Percentiles rank a stretch among this genome's conserved stretches.
phyloP scores from a whole-genome alignment of 495 filamentous ascomycete species.

The Hypoxylon lienhwacheense region DNA sequence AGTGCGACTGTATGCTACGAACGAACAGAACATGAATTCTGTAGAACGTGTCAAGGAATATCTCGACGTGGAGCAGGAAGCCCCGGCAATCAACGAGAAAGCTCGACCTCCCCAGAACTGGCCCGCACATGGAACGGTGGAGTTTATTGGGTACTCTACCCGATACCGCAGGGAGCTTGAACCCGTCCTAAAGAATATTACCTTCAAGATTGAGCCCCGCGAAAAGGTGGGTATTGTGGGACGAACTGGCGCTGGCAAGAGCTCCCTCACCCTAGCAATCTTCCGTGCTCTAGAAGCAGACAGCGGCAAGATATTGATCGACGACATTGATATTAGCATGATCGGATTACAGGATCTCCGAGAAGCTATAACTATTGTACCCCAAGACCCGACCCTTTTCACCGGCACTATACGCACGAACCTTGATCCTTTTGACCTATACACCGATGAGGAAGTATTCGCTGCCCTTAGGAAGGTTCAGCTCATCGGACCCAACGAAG shows the following conservation, averaged over 20 bases:
- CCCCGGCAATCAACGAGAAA: slow-evolving; percentile 73
- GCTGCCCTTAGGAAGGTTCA: slow-evolving; percentile 86
- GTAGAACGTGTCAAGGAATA: slow-evolving; percentile 99
- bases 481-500: slow-evolving; percentile 68
- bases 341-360: slow-evolving; percentile 92
- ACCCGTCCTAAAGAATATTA: slow-evolving; percentile 78
- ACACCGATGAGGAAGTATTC: slow-evolving; percentile 92
- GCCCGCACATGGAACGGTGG: slow-evolving; percentile 82
- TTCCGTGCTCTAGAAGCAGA: slow-evolving; percentile 97
- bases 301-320: slow-evolving; percentile 84
- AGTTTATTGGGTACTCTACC: slow-evolving; percentile 86
- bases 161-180: slow-evolving; percentile 88
- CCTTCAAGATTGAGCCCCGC: slow-evolving; percentile 79
- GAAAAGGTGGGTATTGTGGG: slow-evolving; percentile 98
- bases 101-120: slow-evolving; percentile 75
- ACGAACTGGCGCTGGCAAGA: slow-evolving; percentile 95
- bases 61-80: slow-evolving; percentile 94
- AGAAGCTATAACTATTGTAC: slow-evolving; percentile 94
- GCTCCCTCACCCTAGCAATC: slow-evolving; percentile 90
- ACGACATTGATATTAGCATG: slow-evolving; percentile 81
- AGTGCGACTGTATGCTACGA: slow-evolving; percentile 88
- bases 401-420: slow-evolving; percentile 94
- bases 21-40: slow-evolving; percentile 99
- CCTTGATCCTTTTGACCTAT: slow-evolving; percentile 89
- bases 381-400: slow-evolving; percentile 97